Conservation (phyloP, 139 green algal genomes). For the Tetradesmus lagerheimii region DNA sequence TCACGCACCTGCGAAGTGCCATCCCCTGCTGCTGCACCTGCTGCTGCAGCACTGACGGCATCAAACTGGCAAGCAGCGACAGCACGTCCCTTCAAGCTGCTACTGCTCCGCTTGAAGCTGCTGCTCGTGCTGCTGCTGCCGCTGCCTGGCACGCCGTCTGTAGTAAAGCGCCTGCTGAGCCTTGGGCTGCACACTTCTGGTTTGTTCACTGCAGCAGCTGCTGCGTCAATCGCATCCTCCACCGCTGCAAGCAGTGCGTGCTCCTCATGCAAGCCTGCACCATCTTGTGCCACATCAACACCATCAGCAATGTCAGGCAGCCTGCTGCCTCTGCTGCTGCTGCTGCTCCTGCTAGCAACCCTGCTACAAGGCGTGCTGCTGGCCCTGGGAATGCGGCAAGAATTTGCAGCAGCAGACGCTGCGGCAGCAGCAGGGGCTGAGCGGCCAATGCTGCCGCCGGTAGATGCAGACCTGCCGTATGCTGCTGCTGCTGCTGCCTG, state of each 20-base stretch:
- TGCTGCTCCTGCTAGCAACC: neutral
- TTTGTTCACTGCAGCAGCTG: slow-evolving; percentile 35
- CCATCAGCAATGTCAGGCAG: neutral
- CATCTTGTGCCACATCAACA: neutral
- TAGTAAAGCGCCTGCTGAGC: neutral
- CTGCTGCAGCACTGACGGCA: neutral
- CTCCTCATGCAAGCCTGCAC: neutral
- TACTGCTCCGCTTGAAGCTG: neutral
- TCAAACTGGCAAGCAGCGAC: neutral
- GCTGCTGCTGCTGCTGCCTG: slow-evolving; percentile 3
- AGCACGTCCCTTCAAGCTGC: slow-evolving; percentile 15
- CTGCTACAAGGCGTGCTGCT: neutral
- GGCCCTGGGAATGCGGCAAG: neutral
- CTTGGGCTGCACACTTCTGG: neutral
- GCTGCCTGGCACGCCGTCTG: neutral
- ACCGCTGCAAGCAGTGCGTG: slow-evolving; percentile 23
- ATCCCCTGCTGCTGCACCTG: neutral
- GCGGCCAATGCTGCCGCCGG: slow-evolving; percentile 15
- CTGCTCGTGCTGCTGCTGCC: neutral
- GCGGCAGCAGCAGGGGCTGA: neutral
- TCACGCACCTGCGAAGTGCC: neutral
- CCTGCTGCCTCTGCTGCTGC: slow-evolving; percentile 38
- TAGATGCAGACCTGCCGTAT: neutral
- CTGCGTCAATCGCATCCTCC: slow-evolving; percentile 23
- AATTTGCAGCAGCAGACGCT: neutral